Evolutionary conservation across 257 asterid genomes (phyloP).

Genomic region (Capsicum chinense): DNA sequence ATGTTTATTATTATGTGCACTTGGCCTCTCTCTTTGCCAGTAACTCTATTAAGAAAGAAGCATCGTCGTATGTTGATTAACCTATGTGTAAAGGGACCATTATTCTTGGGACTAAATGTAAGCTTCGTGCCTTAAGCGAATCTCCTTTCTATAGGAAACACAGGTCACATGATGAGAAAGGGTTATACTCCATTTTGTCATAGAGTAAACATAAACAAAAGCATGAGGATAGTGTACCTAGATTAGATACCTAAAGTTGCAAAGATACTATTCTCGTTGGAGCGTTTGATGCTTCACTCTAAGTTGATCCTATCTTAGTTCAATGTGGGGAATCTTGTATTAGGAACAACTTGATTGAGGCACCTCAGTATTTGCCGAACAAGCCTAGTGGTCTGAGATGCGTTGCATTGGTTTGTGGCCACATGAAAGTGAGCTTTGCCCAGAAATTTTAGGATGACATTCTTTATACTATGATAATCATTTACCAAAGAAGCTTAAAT

Average conservation of each 20-base stretch:
- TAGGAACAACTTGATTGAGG: slow-evolving; percentile 46
- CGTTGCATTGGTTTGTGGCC: slow-evolving; percentile 75
- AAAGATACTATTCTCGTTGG: slow-evolving; percentile 44
- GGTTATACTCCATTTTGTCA: slow-evolving; percentile 38
- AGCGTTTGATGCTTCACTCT: slow-evolving; percentile 48
- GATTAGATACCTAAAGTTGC: slow-evolving; percentile 42
- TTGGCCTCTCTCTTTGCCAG: slow-evolving; percentile 68
- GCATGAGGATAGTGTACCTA: slow-evolving; percentile 47
- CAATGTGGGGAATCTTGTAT: slow-evolving; percentile 41
- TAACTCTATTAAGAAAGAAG: slow-evolving; percentile 61
- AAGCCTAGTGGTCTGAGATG: slow-evolving; percentile 44
- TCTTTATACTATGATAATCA: slow-evolving; percentile 89
- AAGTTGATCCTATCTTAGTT: slow-evolving; percentile 51
- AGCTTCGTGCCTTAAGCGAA: slow-evolving; percentile 86
- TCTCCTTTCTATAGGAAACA: slow-evolving; percentile 96
- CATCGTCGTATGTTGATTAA: slow-evolving; percentile 51
- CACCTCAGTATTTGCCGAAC: slow-evolving; percentile 47
- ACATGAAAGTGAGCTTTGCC: slow-evolving; percentile 61
- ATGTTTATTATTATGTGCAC: slow-evolving; percentile 92
- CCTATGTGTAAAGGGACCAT: slow-evolving; percentile 98
- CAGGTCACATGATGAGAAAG: slow-evolving; percentile 64
- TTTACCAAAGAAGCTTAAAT: slow-evolving; percentile 96
- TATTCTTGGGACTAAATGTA: slow-evolving; percentile 93
- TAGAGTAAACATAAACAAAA: slow-evolving; percentile 67
- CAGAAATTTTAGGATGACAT: slow-evolving; percentile 73